phyloP scores from a whole-genome alignment of 805 yeast species.

The Candida vartiovaarae region DNA sequence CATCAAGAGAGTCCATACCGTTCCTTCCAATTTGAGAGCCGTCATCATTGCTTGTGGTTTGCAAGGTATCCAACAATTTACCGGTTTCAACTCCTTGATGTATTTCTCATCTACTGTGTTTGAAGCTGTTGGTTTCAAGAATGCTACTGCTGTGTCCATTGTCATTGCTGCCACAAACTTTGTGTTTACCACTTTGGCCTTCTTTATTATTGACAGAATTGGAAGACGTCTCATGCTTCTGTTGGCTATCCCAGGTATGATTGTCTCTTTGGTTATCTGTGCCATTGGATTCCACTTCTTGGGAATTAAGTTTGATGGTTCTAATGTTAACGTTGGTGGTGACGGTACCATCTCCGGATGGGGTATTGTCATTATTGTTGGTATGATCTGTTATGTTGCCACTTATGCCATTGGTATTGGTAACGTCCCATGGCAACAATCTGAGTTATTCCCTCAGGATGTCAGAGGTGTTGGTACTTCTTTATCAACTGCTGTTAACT shows the following conservation, averaged over 20 bases:
- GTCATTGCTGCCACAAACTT: conserved; percentile 94
- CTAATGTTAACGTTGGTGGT: conserved; percentile 32
- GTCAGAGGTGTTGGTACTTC: conserved; percentile 92
- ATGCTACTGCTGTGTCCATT: conserved; percentile 91
- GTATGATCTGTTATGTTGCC: conserved; percentile 84
- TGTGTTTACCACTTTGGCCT: conserved; percentile 77
- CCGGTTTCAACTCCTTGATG: conserved; percentile 95
- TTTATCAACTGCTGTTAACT: conserved; percentile 85
- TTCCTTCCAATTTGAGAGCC: conserved; percentile 82
- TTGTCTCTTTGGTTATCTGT: conserved; percentile 64
- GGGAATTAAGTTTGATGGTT: conserved; percentile 49
- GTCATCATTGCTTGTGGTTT: conserved; percentile 84
- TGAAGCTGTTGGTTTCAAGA: conserved; percentile 79
- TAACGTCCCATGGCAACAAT: conserved; percentile 97
- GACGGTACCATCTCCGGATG: conserved; percentile 52
- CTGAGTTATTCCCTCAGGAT: conserved; percentile 88
- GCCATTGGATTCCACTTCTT: conserved; percentile 90
- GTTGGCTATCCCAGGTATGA: conserved; percentile 82
- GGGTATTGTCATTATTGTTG: conserved; percentile 81
- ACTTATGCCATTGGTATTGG: conserved; percentile 93
- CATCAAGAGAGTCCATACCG: conserved; percentile 53
- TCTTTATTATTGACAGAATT: conserved; percentile 76
- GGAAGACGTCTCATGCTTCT: conserved; percentile 83
- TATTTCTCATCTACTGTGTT: conserved; percentile 92
- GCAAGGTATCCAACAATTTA: conserved; percentile 94